Percentiles rank a stretch among this genome's conserved stretches.
Evolutionary conservation across 345 rosid genomes (phyloP).

Genomic region (Camelina sativa): DNA sequence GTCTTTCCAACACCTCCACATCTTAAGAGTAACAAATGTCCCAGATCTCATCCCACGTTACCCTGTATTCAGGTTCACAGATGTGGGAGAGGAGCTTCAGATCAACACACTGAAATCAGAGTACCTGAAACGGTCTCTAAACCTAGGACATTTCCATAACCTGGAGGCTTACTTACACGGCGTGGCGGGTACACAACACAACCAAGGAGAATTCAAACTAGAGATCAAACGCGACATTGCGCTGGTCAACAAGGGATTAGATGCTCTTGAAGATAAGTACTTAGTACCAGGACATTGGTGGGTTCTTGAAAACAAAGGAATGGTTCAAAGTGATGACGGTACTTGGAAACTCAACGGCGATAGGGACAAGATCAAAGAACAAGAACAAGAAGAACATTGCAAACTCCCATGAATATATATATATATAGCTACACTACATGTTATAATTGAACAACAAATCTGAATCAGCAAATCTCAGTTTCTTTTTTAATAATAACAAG

Average conservation of each 20-base stretch:
- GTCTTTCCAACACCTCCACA: constrained; percentile 35
- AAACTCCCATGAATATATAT: constrained; percentile 11
- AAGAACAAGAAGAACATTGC: constrained; percentile 14
- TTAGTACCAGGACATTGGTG: constrained; percentile 46
- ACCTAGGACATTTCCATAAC: constrained; percentile 31
- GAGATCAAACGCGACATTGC: constrained; percentile 43
- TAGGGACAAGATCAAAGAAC: neutral
- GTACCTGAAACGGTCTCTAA: constrained; percentile 38
- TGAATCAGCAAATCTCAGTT: constrained; percentile 4
- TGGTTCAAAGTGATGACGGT: constrained; percentile 48
- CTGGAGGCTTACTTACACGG: constrained; percentile 53
- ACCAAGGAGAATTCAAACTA: constrained; percentile 33
- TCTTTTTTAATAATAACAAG: neutral
- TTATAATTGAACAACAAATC: constrained; percentile 1
- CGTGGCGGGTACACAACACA: constrained; percentile 44
- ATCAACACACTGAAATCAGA: constrained; percentile 51
- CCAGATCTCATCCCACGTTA: constrained; percentile 45
- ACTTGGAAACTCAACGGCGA: constrained; percentile 44
- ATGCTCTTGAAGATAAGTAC: constrained; percentile 47
- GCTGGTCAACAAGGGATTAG: constrained; percentile 42
- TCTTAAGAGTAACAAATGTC: constrained; percentile 48
- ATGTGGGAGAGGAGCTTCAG: constrained; percentile 46
- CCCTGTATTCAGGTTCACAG: constrained; percentile 38
- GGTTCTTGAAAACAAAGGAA: constrained; percentile 43
- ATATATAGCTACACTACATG: neutral